These are phyloP conservation scores for Xylaria sp. DNA, from an alignment of 2,329 filamentous ascomycete genomes.

Conservation along the genomic window DNA sequence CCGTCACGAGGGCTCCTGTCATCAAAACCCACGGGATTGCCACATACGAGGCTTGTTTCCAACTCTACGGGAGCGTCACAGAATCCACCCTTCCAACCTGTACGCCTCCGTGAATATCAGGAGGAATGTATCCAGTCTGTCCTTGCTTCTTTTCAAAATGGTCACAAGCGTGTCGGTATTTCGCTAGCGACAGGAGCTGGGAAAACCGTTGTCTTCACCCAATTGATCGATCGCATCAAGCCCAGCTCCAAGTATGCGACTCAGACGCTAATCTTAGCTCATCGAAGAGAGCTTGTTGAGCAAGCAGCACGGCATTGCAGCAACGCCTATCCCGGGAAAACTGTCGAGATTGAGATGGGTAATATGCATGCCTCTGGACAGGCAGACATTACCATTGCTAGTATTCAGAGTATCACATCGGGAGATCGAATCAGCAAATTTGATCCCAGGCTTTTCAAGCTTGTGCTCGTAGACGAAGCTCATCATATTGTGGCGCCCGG, in stretches of 20 bases:
- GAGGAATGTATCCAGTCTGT: slow-evolving; percentile 90
- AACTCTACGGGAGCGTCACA: slow-evolving; percentile 11
- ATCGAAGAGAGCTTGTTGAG: slow-evolving; percentile 91
- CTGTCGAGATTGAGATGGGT: slow-evolving; percentile 92
- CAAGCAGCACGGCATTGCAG: slow-evolving; percentile 88
- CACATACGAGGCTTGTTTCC: slow-evolving; percentile 19
- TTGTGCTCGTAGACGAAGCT: slow-evolving; percentile 92
- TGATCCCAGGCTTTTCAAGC: slow-evolving; percentile 79
- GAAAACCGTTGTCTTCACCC: slow-evolving; percentile 97
- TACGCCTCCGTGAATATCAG: slow-evolving; percentile 82
- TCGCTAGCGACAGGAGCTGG: slow-evolving; percentile 88
- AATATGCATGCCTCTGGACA: slow-evolving; percentile 73
- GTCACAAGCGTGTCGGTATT: slow-evolving; percentile 80
- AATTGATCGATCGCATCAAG: slow-evolving; percentile 80
- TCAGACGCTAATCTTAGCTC: slow-evolving; percentile 88
- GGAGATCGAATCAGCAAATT: slow-evolving; percentile 81
- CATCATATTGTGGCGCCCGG: slow-evolving; percentile 90
- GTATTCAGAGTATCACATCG: slow-evolving; percentile 82
- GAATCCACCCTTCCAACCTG: slow-evolving; percentile 19
- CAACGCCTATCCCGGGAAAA: slow-evolving; percentile 78
- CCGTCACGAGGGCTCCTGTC: slow-evolving; percentile 13
- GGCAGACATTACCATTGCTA: slow-evolving; percentile 94
- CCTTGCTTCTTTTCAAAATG: slow-evolving; percentile 68
- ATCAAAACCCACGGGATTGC: slow-evolving; percentile 2
- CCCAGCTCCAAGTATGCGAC: slow-evolving; percentile 62